Evolutionary conservation across 2,329 filamentous ascomycete species (phyloP).

Genomic region (Nemania abortiva): DNA sequence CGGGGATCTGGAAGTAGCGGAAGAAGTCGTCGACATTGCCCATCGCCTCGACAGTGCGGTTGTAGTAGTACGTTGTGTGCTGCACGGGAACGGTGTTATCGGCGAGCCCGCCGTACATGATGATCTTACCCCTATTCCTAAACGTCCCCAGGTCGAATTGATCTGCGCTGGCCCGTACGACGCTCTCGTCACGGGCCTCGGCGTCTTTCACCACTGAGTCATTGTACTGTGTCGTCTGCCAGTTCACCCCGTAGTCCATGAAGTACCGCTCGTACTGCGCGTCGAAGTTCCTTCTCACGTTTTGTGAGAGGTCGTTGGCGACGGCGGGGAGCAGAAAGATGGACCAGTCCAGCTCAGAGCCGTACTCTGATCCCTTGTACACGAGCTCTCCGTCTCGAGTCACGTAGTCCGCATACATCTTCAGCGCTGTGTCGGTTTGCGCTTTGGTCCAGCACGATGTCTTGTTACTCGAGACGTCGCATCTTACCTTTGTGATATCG

Average conservation of each 20-base stretch:
- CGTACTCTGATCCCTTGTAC: constrained; percentile 56
- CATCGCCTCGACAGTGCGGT: constrained; percentile 45
- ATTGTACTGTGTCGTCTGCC: constrained; percentile 48
- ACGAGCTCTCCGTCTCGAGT: constrained; percentile 46
- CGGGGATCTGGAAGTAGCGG: constrained; percentile 59
- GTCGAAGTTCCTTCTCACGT: constrained; percentile 48
- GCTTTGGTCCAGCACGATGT: constrained; percentile 54
- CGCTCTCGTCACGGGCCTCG: constrained; percentile 40
- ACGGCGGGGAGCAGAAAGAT: constrained; percentile 46
- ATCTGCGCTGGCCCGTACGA: constrained; percentile 47
- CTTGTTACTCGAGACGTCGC: constrained; percentile 45
- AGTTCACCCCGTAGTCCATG: constrained; percentile 44
- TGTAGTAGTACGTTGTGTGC: constrained; percentile 48
- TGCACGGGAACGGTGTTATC: constrained; percentile 48
- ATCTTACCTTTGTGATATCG: constrained; percentile 52
- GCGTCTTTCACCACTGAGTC: constrained; percentile 46
- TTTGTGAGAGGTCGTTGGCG: constrained; percentile 31
- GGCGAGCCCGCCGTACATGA: constrained; percentile 50
- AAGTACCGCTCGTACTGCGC: constrained; percentile 48
- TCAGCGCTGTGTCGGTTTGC: constrained; percentile 53
- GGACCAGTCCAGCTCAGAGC: constrained; percentile 55
- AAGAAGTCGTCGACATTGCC: constrained; percentile 60
- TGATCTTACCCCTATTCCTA: constrained; percentile 47
- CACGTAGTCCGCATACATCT: constrained; percentile 48
- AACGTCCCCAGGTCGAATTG: constrained; percentile 50